Evolutionary conservation across 2,329 filamentous ascomycete species (phyloP).

Genomic region (Ophiocordyceps polyrhachis-furcata): DNA sequence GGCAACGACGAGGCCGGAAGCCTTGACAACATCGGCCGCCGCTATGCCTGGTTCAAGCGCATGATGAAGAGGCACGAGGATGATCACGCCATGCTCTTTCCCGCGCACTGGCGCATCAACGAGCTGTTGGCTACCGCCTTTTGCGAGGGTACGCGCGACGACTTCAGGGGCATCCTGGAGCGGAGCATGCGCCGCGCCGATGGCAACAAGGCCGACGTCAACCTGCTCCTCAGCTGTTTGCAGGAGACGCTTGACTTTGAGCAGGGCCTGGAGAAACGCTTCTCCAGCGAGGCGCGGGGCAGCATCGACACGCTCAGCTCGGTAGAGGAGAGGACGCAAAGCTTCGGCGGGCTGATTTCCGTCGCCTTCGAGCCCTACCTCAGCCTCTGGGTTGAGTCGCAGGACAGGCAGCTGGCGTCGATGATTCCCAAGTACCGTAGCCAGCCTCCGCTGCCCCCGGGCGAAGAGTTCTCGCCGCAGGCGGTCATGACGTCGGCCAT

Average conservation of each 20-base stretch:
- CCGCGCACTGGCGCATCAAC: constrained; percentile 70
- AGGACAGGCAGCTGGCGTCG: constrained; percentile 68
- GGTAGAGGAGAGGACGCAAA: constrained; percentile 52
- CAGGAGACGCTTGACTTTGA: constrained; percentile 97
- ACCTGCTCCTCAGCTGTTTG: constrained; percentile 69
- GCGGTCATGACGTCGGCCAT: constrained; percentile 86
- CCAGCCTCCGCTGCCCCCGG: constrained; percentile 59
- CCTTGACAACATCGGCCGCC: constrained; percentile 84
- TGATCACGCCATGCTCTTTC: constrained; percentile 79
- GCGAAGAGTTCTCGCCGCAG: constrained; percentile 84
- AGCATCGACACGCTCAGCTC: constrained; percentile 85
- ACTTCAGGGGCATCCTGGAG: constrained; percentile 85
- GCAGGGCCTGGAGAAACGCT: constrained; percentile 71
- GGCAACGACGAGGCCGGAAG: constrained; percentile 94
- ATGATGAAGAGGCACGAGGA: constrained; percentile 93
- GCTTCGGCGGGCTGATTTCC: constrained; percentile 80
- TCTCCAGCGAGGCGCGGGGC: constrained; percentile 51
- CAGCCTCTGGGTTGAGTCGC: constrained; percentile 90
- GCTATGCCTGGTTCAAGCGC: constrained; percentile 92
- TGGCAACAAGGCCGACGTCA: constrained; percentile 71
- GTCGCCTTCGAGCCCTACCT: constrained; percentile 95
- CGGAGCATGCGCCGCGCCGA: constrained; percentile 64
- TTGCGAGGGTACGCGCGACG: constrained; percentile 86
- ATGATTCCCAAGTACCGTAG: constrained; percentile 78
- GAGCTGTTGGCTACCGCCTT: constrained; percentile 82